Percentiles rank a stretch among this genome's conserved stretches.
These are phyloP conservation scores for Aspergillus sp. DNA, from an alignment of 2,329 filamentous ascomycete genomes.

Conservation along the genomic window DNA sequence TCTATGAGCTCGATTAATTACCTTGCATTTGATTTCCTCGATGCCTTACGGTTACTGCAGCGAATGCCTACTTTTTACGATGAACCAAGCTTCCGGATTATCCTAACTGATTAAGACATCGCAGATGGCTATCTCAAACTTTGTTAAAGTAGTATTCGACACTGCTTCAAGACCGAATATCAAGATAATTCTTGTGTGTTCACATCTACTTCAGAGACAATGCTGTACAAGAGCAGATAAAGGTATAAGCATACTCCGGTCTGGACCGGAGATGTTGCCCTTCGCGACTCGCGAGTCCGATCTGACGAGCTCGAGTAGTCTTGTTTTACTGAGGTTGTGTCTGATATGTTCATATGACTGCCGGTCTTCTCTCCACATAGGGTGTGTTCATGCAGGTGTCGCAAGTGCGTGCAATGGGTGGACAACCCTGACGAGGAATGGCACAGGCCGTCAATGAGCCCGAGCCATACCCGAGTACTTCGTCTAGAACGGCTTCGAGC, in stretches of 20 bases:
- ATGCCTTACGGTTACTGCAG: conserved; percentile 1
- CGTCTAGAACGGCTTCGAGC: not conserved
- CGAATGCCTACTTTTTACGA: conserved; percentile 1
- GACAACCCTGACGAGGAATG: no score
- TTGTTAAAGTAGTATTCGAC: not conserved
- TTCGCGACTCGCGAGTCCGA: not conserved
- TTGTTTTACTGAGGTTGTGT: not conserved
- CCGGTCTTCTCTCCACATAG: no score
- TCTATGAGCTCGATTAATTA: conserved; percentile 17
- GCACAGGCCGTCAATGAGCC: no score
- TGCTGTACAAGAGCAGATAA: not conserved
- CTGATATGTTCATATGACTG: not conserved
- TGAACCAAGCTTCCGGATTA: not conserved
- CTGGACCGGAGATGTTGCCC: not conserved
- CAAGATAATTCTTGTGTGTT: not conserved
- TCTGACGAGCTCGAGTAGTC: not conserved
- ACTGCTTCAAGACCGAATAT: not conserved
- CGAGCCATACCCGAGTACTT: no score
- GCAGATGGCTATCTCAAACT: not conserved
- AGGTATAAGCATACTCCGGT: not conserved
- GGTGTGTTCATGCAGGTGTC: not conserved
- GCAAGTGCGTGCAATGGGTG: not conserved
- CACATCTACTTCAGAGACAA: not conserved
- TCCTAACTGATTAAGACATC: not conserved
- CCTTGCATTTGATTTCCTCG: conserved; percentile 1